Evolutionary conservation across 129 eudicot species (phyloP).

Genomic region (Flaveria bidentis): DNA sequence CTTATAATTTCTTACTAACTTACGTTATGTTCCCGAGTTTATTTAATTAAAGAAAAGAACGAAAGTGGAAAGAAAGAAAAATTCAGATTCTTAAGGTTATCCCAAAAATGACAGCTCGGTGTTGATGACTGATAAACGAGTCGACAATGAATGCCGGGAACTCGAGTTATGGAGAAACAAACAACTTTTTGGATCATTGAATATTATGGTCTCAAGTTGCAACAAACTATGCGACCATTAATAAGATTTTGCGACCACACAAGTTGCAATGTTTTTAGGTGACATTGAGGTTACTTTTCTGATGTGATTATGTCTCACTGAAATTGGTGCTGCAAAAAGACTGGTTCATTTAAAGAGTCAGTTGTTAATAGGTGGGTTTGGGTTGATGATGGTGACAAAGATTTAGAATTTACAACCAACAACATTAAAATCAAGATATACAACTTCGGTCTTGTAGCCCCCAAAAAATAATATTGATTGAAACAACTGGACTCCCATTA

Average conservation of each 20-base stretch:
- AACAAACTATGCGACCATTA: slow-evolving; percentile 19
- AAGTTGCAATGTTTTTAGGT: slow-evolving; percentile 1
- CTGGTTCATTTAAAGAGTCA: neutral
- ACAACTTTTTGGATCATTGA: neutral
- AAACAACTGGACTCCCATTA: too few species aligned
- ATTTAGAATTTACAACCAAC: too few species aligned
- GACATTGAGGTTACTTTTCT: neutral
- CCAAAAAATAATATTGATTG: too few species aligned
- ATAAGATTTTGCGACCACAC: slow-evolving; percentile 23
- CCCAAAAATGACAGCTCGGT: neutral
- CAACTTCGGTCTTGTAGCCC: too few species aligned
- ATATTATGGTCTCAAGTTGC: slow-evolving; percentile 9
- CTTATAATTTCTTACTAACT: too few species aligned
- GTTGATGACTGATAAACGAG: neutral
- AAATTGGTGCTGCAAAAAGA: neutral
- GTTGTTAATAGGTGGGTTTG: too few species aligned
- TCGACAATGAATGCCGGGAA: neutral
- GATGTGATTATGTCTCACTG: neutral
- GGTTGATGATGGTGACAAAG: too few species aligned
- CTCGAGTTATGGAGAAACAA: neutral
- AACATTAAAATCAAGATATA: too few species aligned
- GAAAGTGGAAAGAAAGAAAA: too few species aligned
- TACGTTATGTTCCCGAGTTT: too few species aligned
- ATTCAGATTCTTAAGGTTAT: neutral
- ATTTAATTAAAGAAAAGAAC: too few species aligned